Base-by-base conservation (phyloP, 1,284 basidiomycete genomes). In the Uromyces viciae-fabae region DNA sequence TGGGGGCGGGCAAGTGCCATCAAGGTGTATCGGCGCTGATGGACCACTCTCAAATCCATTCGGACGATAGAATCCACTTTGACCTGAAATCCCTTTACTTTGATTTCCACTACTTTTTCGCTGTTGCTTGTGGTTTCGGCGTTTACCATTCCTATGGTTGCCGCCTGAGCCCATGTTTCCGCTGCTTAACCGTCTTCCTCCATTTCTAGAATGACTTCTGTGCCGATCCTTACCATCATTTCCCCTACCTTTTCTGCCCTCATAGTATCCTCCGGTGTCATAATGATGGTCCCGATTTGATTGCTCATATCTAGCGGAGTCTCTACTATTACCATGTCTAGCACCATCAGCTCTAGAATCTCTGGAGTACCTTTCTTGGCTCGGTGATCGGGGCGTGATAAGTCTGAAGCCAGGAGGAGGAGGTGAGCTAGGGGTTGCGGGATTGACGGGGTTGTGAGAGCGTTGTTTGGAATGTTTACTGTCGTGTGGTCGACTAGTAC, bases 361-460 rank as follows among this genome's bases (percentile, higher is more conserved):
- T 64, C 74, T 54, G 28, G 25, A 38, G 38, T 43, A 46, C 36
- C 58, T 54, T 14, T 75, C 74, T 75, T 19, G 74, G 43, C 56
- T 54, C 25, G 74, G 74, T 46, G 74, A 75, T 17, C 42, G 56
- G 38, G 74, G 56, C 15, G 43, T 49, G 60, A 75, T 75, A 28
- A 54, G 74, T 38, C 74, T 75, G 49, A 62, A 75, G 0, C 74
- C 74, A 25, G 74, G 74, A 33, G 74, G 74, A 33, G 74, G 74
- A 28, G 74, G 74, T 31, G 74, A 75, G 17, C 42, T 62, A n/a
- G 43, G n/a, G 19, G 56, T 33, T 4, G 25, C 33, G 3, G 40
- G 43, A 40, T 46, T 36, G 71, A 52, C 52, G 36, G 31, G 49
- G n/a, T 73, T 58, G 19, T 62, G 74, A 28, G 22, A 25, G 31